Base-by-base conservation (phyloP, 2,329 filamentous ascomycete genomes). In the Cercospora janseana region DNA sequence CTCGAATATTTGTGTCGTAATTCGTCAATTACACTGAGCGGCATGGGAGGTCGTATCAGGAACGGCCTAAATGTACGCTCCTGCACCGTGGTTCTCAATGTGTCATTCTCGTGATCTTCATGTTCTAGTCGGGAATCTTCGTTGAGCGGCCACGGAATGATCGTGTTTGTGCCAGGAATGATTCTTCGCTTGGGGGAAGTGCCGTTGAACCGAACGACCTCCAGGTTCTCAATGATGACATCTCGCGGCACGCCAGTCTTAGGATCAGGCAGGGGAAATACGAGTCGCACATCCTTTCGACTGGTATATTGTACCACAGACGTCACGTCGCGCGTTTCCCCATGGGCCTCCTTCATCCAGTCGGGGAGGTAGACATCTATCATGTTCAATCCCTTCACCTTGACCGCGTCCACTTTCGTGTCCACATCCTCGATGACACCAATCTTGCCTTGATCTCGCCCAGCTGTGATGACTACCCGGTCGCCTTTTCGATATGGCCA, bases 371-470 rank as follows among this genome's bases (percentile, higher is more conserved):
- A 59, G 50, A 70, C 62, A 69, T 75, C 70, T 62, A 73, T 56
- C 66, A 62, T 60, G 54, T 76, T 76, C 43, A 75, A 23, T 16
- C 65, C 69, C 38, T 64, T 62, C 26, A 77, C 52, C 5, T 60
- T 52, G 29, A 73, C 61, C 7, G 60, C 55, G 21, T 69, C 67
- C 10, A 58, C 60, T 2, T 69, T 62, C 1, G 59, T 45, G 9
- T 68, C 72, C 37, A 94, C 73, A 1, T 73, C 68, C 52, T 67
- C 69, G 35, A 97, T 80, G n/a, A 74, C 73, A 43, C 88, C 87
- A 70, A 98, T 93, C 73, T 85, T 88, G 63, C 90, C 90, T 73
- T 84, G 86, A 63, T 93, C 87, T 27, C 78, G 79, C 6, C 92
- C 91, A 54, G 85, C 81, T 46, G 89, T 72, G 51, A 97, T 73